A percentile compares a stretch with the other conserved stretches of the same genome.
Conservation (phyloP, 2,329 filamentous ascomycete species). For the Stylonectria norvegica region DNA sequence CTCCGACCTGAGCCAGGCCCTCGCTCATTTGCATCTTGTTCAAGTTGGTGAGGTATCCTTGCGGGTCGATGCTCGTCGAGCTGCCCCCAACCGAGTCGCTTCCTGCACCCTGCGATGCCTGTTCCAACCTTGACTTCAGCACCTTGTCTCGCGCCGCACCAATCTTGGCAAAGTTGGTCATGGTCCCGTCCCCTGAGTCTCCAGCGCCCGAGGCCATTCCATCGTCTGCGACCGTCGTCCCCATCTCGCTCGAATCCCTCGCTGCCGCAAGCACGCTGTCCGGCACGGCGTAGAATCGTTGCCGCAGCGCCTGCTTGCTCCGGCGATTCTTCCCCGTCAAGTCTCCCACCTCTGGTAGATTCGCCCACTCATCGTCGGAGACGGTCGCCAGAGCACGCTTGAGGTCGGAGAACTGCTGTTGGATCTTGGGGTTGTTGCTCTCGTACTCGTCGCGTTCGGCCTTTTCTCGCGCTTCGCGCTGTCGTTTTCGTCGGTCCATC, state of each 20-base stretch:
- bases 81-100: slow-evolving; percentile 70
- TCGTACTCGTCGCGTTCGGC: slow-evolving; percentile 94
- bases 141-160: slow-evolving; percentile 95
- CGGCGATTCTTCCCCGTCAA: slow-evolving; percentile 91
- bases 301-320: slow-evolving; percentile 74
- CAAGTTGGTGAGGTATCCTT: slow-evolving; percentile 91
- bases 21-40: slow-evolving; percentile 77
- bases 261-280: slow-evolving; percentile 92
- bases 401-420: slow-evolving; percentile 93
- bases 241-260: slow-evolving; percentile 73
- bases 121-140: slow-evolving; percentile 87
- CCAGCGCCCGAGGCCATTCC: slow-evolving; percentile 43
- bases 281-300: slow-evolving; percentile 92
- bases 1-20: slow-evolving; percentile 80
- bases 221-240: slow-evolving; percentile 85
- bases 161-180: slow-evolving; percentile 98
- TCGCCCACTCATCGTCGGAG: slow-evolving; percentile 95
- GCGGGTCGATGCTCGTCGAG: slow-evolving; percentile 87
- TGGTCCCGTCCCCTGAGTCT: slow-evolving; percentile 71
- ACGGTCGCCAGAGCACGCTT: slow-evolving; percentile 87
- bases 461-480: slow-evolving; percentile 93
- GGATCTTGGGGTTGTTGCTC: slow-evolving; percentile 95
- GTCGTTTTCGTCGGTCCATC: slow-evolving; percentile 85
- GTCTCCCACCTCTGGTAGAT: slow-evolving; percentile 91
- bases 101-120: slow-evolving; percentile 69